Evolutionary conservation across 1,284 basidiomycete species (phyloP), one percentile per base, ranked within the genome.

Genomic region (Ganoderma leucocontextum): DNA sequence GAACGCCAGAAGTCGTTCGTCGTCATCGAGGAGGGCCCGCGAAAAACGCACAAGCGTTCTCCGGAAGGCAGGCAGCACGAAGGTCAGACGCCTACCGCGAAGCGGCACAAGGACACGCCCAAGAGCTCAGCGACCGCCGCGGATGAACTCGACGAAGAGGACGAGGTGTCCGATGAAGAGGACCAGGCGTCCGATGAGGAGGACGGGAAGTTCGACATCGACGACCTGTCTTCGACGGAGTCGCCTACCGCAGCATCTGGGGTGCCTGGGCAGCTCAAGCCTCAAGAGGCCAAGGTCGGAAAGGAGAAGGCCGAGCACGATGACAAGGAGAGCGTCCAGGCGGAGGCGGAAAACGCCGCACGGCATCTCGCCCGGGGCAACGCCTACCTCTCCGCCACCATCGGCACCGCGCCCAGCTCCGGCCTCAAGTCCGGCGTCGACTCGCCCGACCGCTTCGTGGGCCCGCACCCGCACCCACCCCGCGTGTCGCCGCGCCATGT

Each of bases 1-100:
- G 96, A 98, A 80, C 89, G 96, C 57, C 97, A 98, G 78, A 98
- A 98, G 79, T 97, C 95, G 5, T 98, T 98, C 75, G 96, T 98
- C 52, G 94, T 98, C n/a, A 95, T 98, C 36, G 96, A 98, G 78
- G 95, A 97, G 78, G 90, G 89, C 35, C 89, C 86, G 13, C 84
- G 82, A 67, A 84, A 75, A 64, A 70, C 57, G 78, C 72, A 66
- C 61, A 68, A 60, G 67, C 61, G 33, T n/a, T 65, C 69, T 3
- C 35, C 53, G 12, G 60, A 68, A 33, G 63, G 57, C 39, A 62
- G 38, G 29, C 41, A 44, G 4, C 41, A 55, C 3, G 67, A 68
- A 17, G 63, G 66, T 33, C 42, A 63, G 4, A 68, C 69, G 19
- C 69, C 75, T 1, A 66, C 68, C n/a, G 64, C 29, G 52, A 70